A percentile compares a stretch with the other conserved stretches of the same genome.
phyloP scores from a whole-genome alignment of 345 rosid species.

The Psidium friedrichsthalianum region DNA sequence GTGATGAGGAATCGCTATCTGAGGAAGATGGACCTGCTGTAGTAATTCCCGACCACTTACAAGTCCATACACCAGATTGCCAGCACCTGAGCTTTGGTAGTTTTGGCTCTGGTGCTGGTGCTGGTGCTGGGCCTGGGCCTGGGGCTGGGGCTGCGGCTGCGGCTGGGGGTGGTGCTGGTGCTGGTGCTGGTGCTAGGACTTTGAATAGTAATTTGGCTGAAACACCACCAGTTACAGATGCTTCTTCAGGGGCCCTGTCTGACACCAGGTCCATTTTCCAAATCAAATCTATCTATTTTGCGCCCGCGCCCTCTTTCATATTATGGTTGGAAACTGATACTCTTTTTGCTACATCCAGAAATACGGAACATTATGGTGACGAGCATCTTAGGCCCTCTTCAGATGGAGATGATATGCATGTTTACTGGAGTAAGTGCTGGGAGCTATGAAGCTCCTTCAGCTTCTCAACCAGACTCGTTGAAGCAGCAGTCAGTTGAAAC shows the following conservation, averaged over 20 bases:
- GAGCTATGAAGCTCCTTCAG: slow-evolving; percentile 49
- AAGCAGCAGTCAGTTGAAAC: slow-evolving; percentile 56
- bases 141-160: slow-evolving; percentile 45
- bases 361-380: slow-evolving; percentile 61
- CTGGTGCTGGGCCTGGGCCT: no score
- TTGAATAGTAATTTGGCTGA: slow-evolving; percentile 52
- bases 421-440: slow-evolving; percentile 32
- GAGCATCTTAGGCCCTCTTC: slow-evolving; percentile 48
- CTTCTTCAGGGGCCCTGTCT: slow-evolving; percentile 32
- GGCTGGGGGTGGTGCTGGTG: slow-evolving; percentile 34
- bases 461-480: slow-evolving; percentile 51
- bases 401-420: slow-evolving; percentile 45
- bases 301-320: neutral
- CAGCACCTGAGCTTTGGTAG: slow-evolving; percentile 95
- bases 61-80: slow-evolving; percentile 72
- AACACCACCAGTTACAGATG: slow-evolving; percentile 36
- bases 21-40: slow-evolving; percentile 74
- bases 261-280: slow-evolving; percentile 47
- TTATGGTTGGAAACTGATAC: neutral
- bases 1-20: slow-evolving; percentile 30
- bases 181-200: slow-evolving; percentile 28
- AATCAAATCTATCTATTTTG: neutral
- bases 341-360: slow-evolving; percentile 26
- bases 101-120: slow-evolving; percentile 80
- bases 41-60: slow-evolving; percentile 88